Evolutionary conservation across 2,329 filamentous ascomycete genomes (phyloP).

Genomic region (Botrytis sinoallii): DNA sequence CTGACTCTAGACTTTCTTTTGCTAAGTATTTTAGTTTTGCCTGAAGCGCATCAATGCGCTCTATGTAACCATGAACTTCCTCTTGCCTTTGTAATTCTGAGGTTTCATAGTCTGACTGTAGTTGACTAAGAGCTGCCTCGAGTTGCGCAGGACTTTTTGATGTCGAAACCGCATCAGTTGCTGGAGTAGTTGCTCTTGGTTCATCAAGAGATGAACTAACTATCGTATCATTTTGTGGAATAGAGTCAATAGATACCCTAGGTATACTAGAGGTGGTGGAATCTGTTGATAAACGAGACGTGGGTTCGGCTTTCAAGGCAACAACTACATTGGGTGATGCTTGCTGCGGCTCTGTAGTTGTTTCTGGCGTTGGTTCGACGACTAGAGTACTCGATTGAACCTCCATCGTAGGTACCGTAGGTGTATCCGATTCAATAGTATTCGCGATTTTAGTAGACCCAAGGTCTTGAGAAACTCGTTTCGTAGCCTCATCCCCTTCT

Average conservation of each 20-base stretch:
- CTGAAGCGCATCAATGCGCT: slow-evolving; percentile 88
- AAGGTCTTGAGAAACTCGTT: slow-evolving; percentile 13
- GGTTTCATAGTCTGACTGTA: slow-evolving; percentile 35
- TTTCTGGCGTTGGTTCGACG: not conserved
- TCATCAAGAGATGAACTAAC: slow-evolving; percentile 36
- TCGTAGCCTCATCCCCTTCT: slow-evolving; percentile 12
- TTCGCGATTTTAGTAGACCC: not conserved
- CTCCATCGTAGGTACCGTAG: slow-evolving; percentile 26
- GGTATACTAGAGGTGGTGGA: slow-evolving; percentile 31
- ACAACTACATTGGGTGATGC: slow-evolving; percentile 20
- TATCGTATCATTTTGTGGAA: slow-evolving; percentile 24
- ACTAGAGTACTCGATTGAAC: slow-evolving; percentile 22
- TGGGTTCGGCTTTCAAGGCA: slow-evolving; percentile 27
- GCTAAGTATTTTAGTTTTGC: slow-evolving; percentile 87
- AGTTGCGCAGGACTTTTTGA: slow-evolving; percentile 39
- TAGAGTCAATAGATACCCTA: slow-evolving; percentile 30
- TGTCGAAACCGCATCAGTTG: slow-evolving; percentile 1
- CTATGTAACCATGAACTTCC: slow-evolving; percentile 78
- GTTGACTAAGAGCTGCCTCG: slow-evolving; percentile 40
- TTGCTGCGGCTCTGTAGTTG: slow-evolving; percentile 3
- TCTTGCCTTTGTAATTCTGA: slow-evolving; percentile 60
- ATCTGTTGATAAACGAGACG: slow-evolving; percentile 33
- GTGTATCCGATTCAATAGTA: slow-evolving; percentile 12
- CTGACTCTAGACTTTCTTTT: slow-evolving; percentile 72
- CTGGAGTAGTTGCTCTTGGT: slow-evolving; percentile 17